Percentiles rank a stretch among this genome's conserved stretches.
These are phyloP conservation scores for Tetrapisispora pingtungensis DNA, from an alignment of 805 yeast genomes.

Conservation along the genomic window DNA sequence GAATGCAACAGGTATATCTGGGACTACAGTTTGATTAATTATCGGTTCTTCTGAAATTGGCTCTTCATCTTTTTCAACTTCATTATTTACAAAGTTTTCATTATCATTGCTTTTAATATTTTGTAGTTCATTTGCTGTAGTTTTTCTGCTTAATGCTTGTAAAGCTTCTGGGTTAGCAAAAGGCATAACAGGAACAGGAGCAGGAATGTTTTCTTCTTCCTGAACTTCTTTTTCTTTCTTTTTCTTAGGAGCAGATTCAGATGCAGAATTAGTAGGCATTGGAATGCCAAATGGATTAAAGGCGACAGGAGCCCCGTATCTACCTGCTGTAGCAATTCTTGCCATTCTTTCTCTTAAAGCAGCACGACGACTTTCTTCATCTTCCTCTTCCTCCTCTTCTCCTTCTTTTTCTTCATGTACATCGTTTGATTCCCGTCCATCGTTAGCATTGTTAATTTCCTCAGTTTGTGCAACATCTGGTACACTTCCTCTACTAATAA, in stretches of 20 bases:
- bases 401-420: constrained; percentile 33
- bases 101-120: too few relatives aligned
- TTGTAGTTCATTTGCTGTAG: constrained; percentile 7
- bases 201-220: constrained; percentile 10
- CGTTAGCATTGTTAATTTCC: constrained; percentile 25
- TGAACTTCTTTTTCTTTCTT: constrained; percentile 18
- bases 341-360: constrained; percentile 91
- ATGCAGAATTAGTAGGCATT: constrained; percentile 15
- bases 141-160: constrained; percentile 16
- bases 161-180: constrained; percentile 34
- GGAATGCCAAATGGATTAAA: constrained; percentile 36
- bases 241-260: constrained; percentile 13
- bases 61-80: neutral
- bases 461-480: neutral
- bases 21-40: neutral
- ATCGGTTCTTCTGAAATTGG: neutral
- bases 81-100: neutral
- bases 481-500: neutral
- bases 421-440: constrained; percentile 14
- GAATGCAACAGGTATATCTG: neutral
- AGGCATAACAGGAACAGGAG: constrained; percentile 46
- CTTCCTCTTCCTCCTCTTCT: constrained; percentile 50
- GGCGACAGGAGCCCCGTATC: constrained; percentile 45
- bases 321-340: constrained; percentile 74
- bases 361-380: constrained; percentile 65